Conservation (phyloP, 768 basidiomycete genomes). For the Galerina sulciceps region DNA sequence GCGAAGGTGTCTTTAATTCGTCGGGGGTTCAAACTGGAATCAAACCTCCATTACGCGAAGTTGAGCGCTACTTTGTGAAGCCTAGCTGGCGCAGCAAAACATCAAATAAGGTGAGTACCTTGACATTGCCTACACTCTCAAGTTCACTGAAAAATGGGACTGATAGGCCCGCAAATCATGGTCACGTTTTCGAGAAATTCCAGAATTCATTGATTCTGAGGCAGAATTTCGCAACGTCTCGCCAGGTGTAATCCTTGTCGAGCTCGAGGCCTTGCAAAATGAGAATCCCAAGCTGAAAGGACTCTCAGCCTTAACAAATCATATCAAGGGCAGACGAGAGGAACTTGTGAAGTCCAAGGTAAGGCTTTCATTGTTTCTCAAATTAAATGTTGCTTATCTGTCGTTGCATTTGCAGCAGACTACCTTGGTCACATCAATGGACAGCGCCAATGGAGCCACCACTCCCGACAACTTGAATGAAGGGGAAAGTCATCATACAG, state of each 20-base stretch:
- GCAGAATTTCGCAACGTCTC: neutral
- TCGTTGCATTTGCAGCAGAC: neutral
- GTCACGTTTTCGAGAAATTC: slow-evolving; percentile 27
- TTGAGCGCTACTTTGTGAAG: slow-evolving; percentile 24
- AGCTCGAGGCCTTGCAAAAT: neutral
- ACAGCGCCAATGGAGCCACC: neutral
- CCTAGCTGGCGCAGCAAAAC: slow-evolving; percentile 28
- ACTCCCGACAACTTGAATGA: neutral
- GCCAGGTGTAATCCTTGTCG: neutral
- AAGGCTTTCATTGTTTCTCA: neutral
- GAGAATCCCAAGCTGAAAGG: neutral
- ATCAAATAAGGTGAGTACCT: slow-evolving; percentile 43
- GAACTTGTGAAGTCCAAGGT: neutral
- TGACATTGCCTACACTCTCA: neutral
- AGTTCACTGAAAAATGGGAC: slow-evolving; percentile 32
- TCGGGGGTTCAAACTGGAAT: slow-evolving; percentile 22
- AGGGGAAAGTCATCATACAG: neutral
- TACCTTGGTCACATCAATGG: neutral
- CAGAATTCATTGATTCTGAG: slow-evolving; percentile 20
- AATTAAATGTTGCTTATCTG: neutral
- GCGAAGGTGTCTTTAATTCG: slow-evolving; percentile 20
- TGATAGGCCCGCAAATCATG: slow-evolving; percentile 22
- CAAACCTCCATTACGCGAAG: slow-evolving; percentile 27
- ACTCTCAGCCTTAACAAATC: neutral
- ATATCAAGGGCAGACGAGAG: neutral